Conservation (phyloP, 148 eudicot genomes). For the Pouteria glomerata region DNA sequence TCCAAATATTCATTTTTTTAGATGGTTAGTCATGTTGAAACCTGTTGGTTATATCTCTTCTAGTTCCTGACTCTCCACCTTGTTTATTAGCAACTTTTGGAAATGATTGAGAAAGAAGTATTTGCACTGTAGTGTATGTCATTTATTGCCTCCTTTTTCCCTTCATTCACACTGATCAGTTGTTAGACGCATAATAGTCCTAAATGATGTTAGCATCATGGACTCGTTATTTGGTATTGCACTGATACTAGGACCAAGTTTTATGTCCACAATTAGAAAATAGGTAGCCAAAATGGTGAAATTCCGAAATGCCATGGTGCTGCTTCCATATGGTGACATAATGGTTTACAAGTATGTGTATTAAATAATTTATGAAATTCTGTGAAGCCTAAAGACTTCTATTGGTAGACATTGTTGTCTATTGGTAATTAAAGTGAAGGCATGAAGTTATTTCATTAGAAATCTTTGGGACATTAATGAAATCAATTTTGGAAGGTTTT, state of each 20-base stretch:
- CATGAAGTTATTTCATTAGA: background rate
- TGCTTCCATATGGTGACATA: background rate
- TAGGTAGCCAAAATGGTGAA: background rate
- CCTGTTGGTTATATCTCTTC: background rate
- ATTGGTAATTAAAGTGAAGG: background rate
- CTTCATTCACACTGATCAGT: background rate
- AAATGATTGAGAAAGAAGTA: background rate
- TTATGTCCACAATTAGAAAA: background rate
- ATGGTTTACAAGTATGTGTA: background rate
- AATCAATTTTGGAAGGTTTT: background rate
- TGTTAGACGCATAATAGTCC: background rate
- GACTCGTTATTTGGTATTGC: background rate
- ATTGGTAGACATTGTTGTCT: background rate
- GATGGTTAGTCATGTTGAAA: conserved; percentile 2
- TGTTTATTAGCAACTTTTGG: background rate
- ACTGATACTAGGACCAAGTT: background rate
- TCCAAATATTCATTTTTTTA: background rate
- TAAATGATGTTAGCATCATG: background rate
- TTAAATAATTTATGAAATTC: background rate
- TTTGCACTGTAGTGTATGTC: background rate
- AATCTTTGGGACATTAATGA: background rate
- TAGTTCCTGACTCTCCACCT: background rate
- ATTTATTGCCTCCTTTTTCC: background rate
- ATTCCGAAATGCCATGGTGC: background rate
- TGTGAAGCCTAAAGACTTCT: background rate